Percentiles rank a stretch among this genome's conserved stretches.
Conservation (phyloP, 2,329 filamentous ascomycete genomes). For the Phialophora verrucosa region DNA sequence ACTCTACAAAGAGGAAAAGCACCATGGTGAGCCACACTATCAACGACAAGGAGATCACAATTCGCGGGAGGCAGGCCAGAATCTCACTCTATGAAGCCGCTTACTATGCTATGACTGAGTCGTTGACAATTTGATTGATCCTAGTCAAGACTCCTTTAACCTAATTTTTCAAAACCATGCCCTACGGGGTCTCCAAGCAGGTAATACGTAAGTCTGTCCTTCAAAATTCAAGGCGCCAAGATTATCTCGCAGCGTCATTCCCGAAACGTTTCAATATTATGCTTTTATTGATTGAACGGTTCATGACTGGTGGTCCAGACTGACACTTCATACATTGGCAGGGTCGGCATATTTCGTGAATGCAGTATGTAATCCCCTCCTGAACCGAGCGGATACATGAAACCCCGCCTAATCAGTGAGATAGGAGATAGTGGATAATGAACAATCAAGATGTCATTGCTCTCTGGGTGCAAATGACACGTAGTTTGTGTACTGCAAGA, state of each 20-base stretch:
- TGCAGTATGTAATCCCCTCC: conserved; percentile 24
- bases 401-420: not conserved
- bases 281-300: not conserved
- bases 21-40: too few species aligned
- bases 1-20: too few species aligned
- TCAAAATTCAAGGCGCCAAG: not conserved
- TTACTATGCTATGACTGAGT: too few species aligned
- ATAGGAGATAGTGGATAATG: too few species aligned
- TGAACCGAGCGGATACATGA: not conserved
- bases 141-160: not conserved
- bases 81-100: too few species aligned
- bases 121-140: not conserved
- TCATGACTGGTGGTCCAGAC: conserved; percentile 9
- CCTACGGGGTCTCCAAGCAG: conserved; percentile 4
- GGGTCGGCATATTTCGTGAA: conserved; percentile 30
- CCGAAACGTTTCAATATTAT: not conserved
- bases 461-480: too few species aligned
- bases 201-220: not conserved
- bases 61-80: too few species aligned
- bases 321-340: not conserved
- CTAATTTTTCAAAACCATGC: conserved; percentile 1
- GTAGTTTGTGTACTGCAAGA: too few species aligned
- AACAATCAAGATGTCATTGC: too few species aligned
- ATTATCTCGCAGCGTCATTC: not conserved
- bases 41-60: too few species aligned